These are phyloP conservation scores for Trapa incisa DNA, from an alignment of 345 rosid genomes.

Conservation along the genomic window DNA sequence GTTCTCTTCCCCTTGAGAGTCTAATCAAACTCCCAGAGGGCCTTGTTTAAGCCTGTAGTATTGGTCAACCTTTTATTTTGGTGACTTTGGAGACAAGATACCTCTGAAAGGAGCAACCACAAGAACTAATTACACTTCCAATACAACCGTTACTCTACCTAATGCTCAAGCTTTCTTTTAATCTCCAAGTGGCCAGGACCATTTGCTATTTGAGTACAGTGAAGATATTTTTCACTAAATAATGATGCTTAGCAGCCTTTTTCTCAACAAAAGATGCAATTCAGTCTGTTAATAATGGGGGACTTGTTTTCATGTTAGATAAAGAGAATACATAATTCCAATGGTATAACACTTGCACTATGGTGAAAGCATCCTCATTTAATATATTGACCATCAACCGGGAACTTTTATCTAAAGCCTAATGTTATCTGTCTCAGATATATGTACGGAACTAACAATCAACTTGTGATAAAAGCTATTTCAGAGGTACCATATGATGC, in stretches of 20 bases:
- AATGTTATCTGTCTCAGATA: not conserved
- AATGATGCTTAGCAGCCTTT: not conserved
- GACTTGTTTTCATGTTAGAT: not conserved
- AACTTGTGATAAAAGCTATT: not conserved
- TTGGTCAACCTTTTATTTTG: not conserved
- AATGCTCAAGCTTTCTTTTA: not conserved
- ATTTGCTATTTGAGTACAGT: not conserved
- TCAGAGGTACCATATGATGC: not conserved
- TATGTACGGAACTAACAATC: not conserved
- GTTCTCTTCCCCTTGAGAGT: not conserved
- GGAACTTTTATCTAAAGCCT: not conserved
- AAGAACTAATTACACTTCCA: no score
- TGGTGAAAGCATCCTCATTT: not conserved
- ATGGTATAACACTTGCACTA: not conserved
- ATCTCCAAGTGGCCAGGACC: not conserved
- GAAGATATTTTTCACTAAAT: not conserved
- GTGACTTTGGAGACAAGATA: not conserved
- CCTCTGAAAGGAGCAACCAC: not conserved
- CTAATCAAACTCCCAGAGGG: not conserved
- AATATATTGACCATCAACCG: not conserved
- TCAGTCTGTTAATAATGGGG: not conserved
- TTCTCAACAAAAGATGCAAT: not conserved
- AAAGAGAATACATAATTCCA: not conserved
- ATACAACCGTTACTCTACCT: not conserved
- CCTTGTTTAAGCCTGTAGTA: not conserved